phyloP scores from a whole-genome alignment of 495 filamentous ascomycete genomes.

The Rhizodiscina lignyota region DNA sequence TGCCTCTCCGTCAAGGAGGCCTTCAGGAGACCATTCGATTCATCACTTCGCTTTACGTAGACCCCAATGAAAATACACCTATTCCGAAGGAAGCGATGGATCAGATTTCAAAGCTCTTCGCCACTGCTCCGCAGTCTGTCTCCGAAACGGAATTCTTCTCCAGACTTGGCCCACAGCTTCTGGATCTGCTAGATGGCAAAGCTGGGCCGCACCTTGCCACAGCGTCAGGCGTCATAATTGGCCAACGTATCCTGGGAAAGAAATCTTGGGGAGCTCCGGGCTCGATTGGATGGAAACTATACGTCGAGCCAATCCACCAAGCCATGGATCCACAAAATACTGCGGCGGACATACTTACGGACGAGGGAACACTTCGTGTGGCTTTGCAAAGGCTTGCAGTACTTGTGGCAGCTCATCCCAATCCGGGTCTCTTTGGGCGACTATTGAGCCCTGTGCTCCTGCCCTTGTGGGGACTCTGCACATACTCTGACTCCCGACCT shows the following conservation, averaged over 20 bases:
- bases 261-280: slow-evolving; percentile 50
- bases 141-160: slow-evolving; percentile 41
- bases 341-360: slow-evolving; percentile 22
- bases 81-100: slow-evolving; percentile 56
- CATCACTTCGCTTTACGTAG: too few relatives aligned
- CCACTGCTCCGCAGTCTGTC: slow-evolving; percentile 42
- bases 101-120: slow-evolving; percentile 45
- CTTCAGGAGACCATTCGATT: too few relatives aligned
- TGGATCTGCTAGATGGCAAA: slow-evolving; percentile 47
- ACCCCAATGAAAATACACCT: too few relatives aligned
- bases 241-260: slow-evolving; percentile 53
- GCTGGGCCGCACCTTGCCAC: slow-evolving; percentile 46
- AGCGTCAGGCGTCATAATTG: slow-evolving; percentile 53
- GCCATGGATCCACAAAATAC: slow-evolving; percentile 34
- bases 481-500: slow-evolving; percentile 23
- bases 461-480: slow-evolving; percentile 52
- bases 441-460: slow-evolving; percentile 45
- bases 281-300: slow-evolving; percentile 49
- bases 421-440: slow-evolving; percentile 56
- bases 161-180: slow-evolving; percentile 47
- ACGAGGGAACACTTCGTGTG: slow-evolving; percentile 23
- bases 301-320: slow-evolving; percentile 48
- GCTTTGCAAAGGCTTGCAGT: slow-evolving; percentile 40
- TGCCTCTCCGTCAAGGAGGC: too few relatives aligned
- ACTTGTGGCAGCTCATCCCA: slow-evolving; percentile 49